Evolutionary conservation across 139 green algal genomes (phyloP).

Genomic region (Tetraselmis striata): DNA sequence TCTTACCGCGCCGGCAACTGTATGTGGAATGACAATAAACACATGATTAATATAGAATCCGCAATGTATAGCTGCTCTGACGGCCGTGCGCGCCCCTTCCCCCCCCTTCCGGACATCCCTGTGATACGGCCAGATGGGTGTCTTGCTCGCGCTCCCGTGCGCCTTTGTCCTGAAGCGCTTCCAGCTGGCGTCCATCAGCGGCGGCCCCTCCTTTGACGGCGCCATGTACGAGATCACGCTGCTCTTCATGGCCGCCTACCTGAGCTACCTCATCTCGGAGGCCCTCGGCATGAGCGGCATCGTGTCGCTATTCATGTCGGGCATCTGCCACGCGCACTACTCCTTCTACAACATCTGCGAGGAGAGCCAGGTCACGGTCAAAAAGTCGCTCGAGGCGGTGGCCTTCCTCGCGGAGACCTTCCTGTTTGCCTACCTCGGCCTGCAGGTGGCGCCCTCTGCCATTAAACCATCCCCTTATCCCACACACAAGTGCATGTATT

Average conservation of each 20-base stretch:
- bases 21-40: too few species aligned
- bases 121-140: conserved; percentile 23
- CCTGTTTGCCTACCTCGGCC: conserved; percentile 68
- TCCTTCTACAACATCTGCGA: conserved; percentile 51
- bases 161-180: conserved; percentile 48
- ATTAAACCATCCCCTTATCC: too few species aligned
- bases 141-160: conserved; percentile 30
- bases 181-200: conserved; percentile 4
- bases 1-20: too few species aligned
- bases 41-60: too few species aligned
- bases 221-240: conserved; percentile 47
- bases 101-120: too few species aligned
- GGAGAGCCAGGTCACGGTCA: conserved; percentile 33
- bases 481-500: too few species aligned
- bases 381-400: conserved; percentile 38
- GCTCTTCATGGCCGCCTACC: conserved; percentile 49
- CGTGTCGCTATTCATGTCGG: conserved; percentile 74
- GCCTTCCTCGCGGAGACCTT: conserved; percentile 62
- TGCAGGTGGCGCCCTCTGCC: conserved; percentile 34
- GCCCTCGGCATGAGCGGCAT: conserved; percentile 53
- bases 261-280: conserved; percentile 72
- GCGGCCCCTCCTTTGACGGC: conserved; percentile 18
- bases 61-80: too few species aligned
- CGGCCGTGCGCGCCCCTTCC: too few species aligned
- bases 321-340: conserved; percentile 72